A percentile compares a stretch with the other conserved stretches of the same genome.
phyloP scores from a whole-genome alignment of 495 filamentous ascomycete genomes.

The Lophiostoma macrostomum region DNA sequence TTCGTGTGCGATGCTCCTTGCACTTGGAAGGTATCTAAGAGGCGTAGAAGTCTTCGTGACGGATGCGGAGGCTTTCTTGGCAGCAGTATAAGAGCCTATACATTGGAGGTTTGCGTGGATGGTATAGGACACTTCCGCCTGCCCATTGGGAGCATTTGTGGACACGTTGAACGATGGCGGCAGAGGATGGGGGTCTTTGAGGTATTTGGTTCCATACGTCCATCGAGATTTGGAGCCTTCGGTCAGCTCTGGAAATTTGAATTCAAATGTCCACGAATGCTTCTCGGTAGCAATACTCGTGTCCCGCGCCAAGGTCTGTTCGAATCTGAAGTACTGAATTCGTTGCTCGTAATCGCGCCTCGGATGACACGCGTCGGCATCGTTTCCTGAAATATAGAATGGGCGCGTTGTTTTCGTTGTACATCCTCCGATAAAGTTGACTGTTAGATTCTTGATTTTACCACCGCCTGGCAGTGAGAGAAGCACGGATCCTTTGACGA shows the following conservation, averaged over 20 bases:
- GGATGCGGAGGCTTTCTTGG: too few relatives aligned
- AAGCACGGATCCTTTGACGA: conserved; percentile 23
- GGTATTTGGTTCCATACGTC: conserved; percentile 16
- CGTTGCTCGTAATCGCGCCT: conserved; percentile 9
- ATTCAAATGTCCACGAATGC: conserved; percentile 26
- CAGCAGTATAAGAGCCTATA: too few relatives aligned
- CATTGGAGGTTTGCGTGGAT: conserved; percentile 15
- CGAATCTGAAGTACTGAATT: conserved; percentile 18
- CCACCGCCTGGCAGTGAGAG: conserved; percentile 15
- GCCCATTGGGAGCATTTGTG: conserved; percentile 15
- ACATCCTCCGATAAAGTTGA: conserved; percentile 27
- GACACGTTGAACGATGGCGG: conserved; percentile 23
- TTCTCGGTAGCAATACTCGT: conserved; percentile 15
- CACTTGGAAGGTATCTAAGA: conserved; percentile 15
- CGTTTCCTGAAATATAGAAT: conserved; percentile 18
- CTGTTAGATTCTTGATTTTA: conserved; percentile 14
- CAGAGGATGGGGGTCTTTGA: conserved; percentile 19
- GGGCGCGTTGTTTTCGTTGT: conserved; percentile 26
- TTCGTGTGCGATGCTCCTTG: not conserved
- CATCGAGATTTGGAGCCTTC: conserved; percentile 15
- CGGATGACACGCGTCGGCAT: conserved; percentile 1
- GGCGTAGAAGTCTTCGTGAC: too few relatives aligned
- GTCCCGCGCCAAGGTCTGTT: conserved; percentile 8
- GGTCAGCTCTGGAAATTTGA: conserved; percentile 28
- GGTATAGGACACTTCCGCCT: conserved; percentile 20